Evolutionary conservation across 768 basidiomycete species (phyloP), one percentile per base, ranked within the genome.

Genomic region (Boletus sp.): DNA sequence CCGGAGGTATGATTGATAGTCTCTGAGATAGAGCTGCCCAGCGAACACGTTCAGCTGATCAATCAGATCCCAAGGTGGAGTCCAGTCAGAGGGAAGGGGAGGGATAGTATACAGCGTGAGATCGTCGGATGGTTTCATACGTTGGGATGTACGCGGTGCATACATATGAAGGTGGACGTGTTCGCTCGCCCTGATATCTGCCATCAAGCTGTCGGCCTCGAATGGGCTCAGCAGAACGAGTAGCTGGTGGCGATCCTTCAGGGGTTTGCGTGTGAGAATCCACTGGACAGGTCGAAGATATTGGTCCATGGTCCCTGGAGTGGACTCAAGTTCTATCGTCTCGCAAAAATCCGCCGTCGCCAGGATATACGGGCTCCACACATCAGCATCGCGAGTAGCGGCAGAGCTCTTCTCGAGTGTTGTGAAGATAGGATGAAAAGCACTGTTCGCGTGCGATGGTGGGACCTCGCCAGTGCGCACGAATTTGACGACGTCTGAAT

Each of bases 161-260:
- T 79, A 79, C 0, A 72, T 29, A 56, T 78, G 77, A 8, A 79
- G 68, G 47, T 70, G 64, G 8, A 75, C 72, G 7, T 51, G 7
- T 11, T 64, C 56, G 58, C 69, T 70, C 11, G 29, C 25, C 15
- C 69, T 72, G 50, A 80, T 75, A 0, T 34, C 38, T 64, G 75
- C 64, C 15, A 78, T 64, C n/a, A 77, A 65, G 32, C 47, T 49
- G 41, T 79, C 64, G 15, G 64, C 74, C 53, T 79, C 77, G 49
- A 51, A 64, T 11, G 72, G 70, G 59, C 10, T 39, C 19, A 39
- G 5, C 9, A 39, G 9, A 6, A 39, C 39, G 5, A 39, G 39
- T 6, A 21, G 1, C 9, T 13, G 40, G 21, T 23, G 7, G 23
- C 7, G 32, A 3, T n/a, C 21, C 2, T 17, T 14, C 11, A 13